These are phyloP conservation scores for Epichloe scottii DNA, from an alignment of 2,329 filamentous ascomycete species.

Conservation along the genomic window DNA sequence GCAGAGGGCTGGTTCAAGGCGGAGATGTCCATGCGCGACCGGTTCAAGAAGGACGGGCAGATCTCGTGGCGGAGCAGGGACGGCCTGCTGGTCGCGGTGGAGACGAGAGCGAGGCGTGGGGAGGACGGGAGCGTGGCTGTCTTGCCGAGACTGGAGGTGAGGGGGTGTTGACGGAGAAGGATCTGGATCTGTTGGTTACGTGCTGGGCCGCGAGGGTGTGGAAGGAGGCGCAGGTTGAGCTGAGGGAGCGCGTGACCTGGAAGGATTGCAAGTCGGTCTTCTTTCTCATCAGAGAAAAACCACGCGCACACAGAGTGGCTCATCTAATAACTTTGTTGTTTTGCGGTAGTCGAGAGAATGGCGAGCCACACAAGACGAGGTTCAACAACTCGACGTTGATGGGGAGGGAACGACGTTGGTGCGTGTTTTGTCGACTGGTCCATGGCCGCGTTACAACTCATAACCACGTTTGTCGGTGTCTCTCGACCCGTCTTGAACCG, in stretches of 20 bases:
- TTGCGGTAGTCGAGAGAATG: background rate
- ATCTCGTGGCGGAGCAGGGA: conserved; percentile 14
- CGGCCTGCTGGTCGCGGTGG: conserved; percentile 13
- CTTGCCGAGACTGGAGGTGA: conserved; percentile 14
- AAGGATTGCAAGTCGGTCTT: conserved; percentile 11
- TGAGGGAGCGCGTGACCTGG: conserved; percentile 14
- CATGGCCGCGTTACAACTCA: no score
- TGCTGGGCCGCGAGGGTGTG: conserved; percentile 18
- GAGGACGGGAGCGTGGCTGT: conserved; percentile 8
- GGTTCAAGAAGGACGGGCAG: conserved; percentile 12
- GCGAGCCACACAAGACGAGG: background rate
- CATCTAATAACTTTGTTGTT: background rate
- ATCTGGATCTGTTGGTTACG: conserved; percentile 16
- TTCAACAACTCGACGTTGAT: background rate
- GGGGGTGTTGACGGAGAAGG: conserved; percentile 12
- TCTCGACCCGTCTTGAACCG: no score
- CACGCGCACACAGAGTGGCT: background rate
- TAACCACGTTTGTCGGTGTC: no score
- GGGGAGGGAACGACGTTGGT: background rate
- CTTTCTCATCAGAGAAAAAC: background rate
- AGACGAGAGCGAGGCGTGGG: conserved; percentile 12
- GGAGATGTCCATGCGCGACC: conserved; percentile 9
- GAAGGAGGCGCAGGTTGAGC: conserved; percentile 14
- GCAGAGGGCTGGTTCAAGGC: conserved; percentile 13
- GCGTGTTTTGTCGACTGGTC: no score